These are phyloP conservation scores for Pseudogymnoascus verrucosus DNA, from an alignment of 2,329 filamentous ascomycete genomes.

Conservation along the genomic window DNA sequence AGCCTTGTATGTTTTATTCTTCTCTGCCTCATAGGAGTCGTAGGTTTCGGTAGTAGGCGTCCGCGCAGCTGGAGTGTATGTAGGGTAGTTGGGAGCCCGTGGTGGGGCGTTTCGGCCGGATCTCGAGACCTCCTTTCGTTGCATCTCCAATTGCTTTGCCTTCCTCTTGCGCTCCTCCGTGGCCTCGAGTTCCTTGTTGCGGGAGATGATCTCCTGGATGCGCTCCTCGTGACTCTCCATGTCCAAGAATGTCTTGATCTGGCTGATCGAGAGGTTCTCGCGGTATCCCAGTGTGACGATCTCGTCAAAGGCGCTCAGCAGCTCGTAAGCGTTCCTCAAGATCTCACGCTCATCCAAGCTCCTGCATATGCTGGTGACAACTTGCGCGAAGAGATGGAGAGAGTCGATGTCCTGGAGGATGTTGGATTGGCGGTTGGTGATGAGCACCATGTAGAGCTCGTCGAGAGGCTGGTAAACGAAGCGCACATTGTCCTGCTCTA, in stretches of 20 bases:
- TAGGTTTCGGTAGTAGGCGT: constrained; percentile 72
- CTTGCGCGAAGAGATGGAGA: constrained; percentile 93
- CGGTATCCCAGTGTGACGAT: constrained; percentile 91
- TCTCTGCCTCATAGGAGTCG: constrained; percentile 92
- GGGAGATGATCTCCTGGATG: constrained; percentile 95
- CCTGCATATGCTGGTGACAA: constrained; percentile 94
- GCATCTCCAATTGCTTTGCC: constrained; percentile 97
- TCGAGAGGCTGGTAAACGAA: constrained; percentile 99
- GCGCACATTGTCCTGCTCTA: constrained; percentile 98
- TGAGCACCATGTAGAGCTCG: constrained; percentile 98
- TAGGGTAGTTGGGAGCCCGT: constrained; percentile 75
- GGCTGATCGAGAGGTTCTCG: constrained; percentile 90
- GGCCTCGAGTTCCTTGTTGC: constrained; percentile 97
- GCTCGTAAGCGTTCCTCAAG: constrained; percentile 85
- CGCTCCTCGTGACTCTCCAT: constrained; percentile 99
- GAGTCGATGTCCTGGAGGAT: constrained; percentile 99
- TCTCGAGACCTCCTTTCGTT: constrained; percentile 90
- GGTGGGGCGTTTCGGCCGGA: constrained; percentile 59
- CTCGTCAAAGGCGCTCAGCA: constrained; percentile 95
- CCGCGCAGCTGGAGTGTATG: constrained; percentile 74
- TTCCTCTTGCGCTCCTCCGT: constrained; percentile 79
- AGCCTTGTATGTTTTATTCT: constrained; percentile 75
- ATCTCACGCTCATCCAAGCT: constrained; percentile 95
- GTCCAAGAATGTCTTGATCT: constrained; percentile 98
- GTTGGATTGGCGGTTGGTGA: constrained; percentile 98